phyloP scores from a whole-genome alignment of 2,329 filamentous ascomycete species.

The Coniochaeta ligniaria region DNA sequence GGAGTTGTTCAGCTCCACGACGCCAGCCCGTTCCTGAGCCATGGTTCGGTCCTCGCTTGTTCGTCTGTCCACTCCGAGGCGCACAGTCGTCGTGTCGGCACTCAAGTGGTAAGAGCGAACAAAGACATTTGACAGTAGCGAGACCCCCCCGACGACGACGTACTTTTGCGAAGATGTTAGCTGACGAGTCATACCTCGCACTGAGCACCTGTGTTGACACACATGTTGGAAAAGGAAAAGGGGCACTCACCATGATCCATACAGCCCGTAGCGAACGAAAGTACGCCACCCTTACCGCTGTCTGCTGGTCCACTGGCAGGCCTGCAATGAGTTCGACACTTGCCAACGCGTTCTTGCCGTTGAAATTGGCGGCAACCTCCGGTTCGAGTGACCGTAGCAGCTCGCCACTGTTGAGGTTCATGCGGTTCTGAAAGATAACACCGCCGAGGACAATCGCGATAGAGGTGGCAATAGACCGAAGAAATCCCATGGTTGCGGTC shows the following conservation, averaged over 20 bases:
- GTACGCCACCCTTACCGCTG: conserved; percentile 14
- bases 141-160: conserved; percentile 5
- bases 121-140: conserved; percentile 3
- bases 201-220: too few species aligned
- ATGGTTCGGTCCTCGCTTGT: background rate
- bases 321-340: conserved; percentile 41
- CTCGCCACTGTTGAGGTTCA: conserved; percentile 46
- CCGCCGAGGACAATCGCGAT: conserved; percentile 66
- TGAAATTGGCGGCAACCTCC: conserved; percentile 28
- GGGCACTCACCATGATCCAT: conserved; percentile 8
- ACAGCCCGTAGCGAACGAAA: conserved; percentile 5
- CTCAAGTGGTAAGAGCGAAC: conserved; percentile 6
- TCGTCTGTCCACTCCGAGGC: conserved; percentile 5
- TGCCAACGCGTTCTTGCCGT: conserved; percentile 41
- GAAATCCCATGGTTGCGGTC: conserved; percentile 60
- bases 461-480: conserved; percentile 61
- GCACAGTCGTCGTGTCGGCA: conserved; percentile 4
- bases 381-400: conserved; percentile 44
- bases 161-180: background rate
- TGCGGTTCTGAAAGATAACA: conserved; percentile 73
- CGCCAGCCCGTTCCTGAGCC: background rate
- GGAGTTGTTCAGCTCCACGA: background rate
- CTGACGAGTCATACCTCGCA: too few species aligned
- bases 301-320: conserved; percentile 31
- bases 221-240: background rate